Evolutionary conservation across 148 eudicot genomes (phyloP).

Genomic region (Cornus kousa): DNA sequence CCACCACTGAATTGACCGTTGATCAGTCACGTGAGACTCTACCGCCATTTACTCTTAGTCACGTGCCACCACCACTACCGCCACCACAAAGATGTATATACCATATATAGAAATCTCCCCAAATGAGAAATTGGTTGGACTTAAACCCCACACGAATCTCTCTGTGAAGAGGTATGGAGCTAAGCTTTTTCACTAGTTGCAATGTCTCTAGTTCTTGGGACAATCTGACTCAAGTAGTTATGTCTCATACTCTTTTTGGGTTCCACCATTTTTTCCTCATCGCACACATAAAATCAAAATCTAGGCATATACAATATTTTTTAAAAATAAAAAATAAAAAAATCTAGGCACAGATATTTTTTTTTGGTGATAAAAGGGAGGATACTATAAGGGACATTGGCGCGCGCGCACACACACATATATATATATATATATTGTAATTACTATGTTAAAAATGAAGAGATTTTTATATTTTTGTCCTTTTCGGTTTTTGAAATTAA

Average conservation of each 20-base stretch:
- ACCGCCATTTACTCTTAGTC: conserved; percentile 14
- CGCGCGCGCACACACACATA: too few species aligned
- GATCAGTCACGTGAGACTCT: conserved; percentile 10
- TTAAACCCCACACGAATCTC: background rate
- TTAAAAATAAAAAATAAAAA: too few species aligned
- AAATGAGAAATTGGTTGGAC: too few species aligned
- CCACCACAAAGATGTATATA: too few species aligned
- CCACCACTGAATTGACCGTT: conserved; percentile 14
- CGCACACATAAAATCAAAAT: background rate
- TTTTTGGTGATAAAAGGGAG: too few species aligned
- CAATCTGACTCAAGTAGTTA: background rate
- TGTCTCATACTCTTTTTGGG: background rate
- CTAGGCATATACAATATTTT: background rate
- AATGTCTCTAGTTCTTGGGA: background rate
- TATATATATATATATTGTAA: too few species aligned
- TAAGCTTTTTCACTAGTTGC: background rate
- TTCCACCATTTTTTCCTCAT: background rate
- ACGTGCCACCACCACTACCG: conserved; percentile 6
- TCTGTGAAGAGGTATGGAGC: background rate
- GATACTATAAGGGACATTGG: too few species aligned
- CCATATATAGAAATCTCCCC: too few species aligned
- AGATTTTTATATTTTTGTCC: too few species aligned
- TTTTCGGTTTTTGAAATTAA: too few species aligned
- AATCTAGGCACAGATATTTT: too few species aligned
- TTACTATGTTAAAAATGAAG: too few species aligned